Conservation (phyloP, 352 stramenopile genomes). For the Aphanomyces stellatus region DNA sequence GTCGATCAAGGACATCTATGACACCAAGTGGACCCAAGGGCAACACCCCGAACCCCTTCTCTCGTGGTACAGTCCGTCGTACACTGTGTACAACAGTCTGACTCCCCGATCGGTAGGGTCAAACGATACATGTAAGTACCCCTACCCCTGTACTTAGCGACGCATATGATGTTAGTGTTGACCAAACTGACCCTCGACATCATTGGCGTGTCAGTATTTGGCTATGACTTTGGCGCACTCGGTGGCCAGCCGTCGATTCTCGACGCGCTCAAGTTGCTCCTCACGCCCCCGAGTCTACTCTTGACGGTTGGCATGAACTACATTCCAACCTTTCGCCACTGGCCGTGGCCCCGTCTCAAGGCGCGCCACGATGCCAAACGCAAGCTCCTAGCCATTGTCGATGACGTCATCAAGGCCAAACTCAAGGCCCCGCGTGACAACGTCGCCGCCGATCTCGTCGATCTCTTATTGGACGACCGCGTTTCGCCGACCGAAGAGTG, state of each 20-base stretch:
- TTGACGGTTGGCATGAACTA: not conserved
- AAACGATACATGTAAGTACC: no score
- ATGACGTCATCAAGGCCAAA: conserved; percentile 13
- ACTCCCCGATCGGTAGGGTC: no score
- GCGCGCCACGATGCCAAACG: not conserved
- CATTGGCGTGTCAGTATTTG: conserved; percentile 16
- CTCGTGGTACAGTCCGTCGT: not conserved
- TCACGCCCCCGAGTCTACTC: not conserved
- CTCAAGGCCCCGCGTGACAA: not conserved
- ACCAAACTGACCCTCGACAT: conserved; percentile 19
- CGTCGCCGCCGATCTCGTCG: not conserved
- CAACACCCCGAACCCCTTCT: conserved; percentile 6
- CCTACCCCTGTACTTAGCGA: no score
- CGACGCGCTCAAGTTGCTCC: conserved; percentile 11
- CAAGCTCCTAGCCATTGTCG: conserved; percentile 8
- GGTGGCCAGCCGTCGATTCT: not conserved
- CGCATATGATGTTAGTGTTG: no score
- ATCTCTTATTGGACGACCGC: conserved; percentile 14
- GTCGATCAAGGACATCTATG: conserved; percentile 11
- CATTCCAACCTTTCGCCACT: conserved; percentile 1
- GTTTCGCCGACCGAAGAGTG: not conserved
- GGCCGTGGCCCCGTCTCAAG: not conserved
- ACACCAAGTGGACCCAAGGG: conserved; percentile 12
- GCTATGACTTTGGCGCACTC: conserved; percentile 11
- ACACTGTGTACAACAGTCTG: not conserved